phyloP scores from a whole-genome alignment of 768 basidiomycete genomes.

The Psilocybe tampanensis region DNA sequence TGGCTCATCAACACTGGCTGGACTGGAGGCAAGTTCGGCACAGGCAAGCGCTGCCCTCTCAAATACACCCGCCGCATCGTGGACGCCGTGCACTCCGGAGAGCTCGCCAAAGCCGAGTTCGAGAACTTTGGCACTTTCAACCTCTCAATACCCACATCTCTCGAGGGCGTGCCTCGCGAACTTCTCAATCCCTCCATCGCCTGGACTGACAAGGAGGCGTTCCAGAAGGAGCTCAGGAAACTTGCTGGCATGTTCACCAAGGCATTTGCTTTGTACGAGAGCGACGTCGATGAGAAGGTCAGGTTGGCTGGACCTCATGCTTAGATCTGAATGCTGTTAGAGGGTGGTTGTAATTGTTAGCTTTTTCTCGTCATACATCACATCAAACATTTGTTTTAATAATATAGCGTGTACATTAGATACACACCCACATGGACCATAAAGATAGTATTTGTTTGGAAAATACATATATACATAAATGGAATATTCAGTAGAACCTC shows the following conservation, averaged over 20 bases:
- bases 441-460: background rate
- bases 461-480: background rate
- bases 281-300: slow-evolving; percentile 80
- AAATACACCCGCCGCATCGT: slow-evolving; percentile 95
- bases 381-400: slow-evolving; percentile 11
- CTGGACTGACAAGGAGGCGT: slow-evolving; percentile 89
- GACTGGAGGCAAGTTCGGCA: slow-evolving; percentile 92
- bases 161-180: slow-evolving; percentile 89
- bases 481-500: background rate
- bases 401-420: slow-evolving; percentile 19
- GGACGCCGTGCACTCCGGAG: slow-evolving; percentile 94
- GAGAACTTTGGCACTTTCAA: slow-evolving; percentile 85
- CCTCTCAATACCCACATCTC: slow-evolving; percentile 77
- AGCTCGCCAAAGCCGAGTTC: slow-evolving; percentile 84
- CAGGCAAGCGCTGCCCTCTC: slow-evolving; percentile 93
- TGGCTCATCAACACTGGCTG: slow-evolving; percentile 99
- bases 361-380: background rate
- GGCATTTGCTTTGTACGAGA: slow-evolving; percentile 92
- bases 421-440: slow-evolving; percentile 5
- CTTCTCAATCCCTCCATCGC: slow-evolving; percentile 87
- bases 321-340: slow-evolving; percentile 18
- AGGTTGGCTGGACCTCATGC: slow-evolving; percentile 76
- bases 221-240: slow-evolving; percentile 86
- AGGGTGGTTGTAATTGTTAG: slow-evolving; percentile 6
- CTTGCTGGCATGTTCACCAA: slow-evolving; percentile 92